These are phyloP conservation scores for Trichoderma sp. DNA, from an alignment of 2,329 filamentous ascomycete species.

Conservation along the genomic window DNA sequence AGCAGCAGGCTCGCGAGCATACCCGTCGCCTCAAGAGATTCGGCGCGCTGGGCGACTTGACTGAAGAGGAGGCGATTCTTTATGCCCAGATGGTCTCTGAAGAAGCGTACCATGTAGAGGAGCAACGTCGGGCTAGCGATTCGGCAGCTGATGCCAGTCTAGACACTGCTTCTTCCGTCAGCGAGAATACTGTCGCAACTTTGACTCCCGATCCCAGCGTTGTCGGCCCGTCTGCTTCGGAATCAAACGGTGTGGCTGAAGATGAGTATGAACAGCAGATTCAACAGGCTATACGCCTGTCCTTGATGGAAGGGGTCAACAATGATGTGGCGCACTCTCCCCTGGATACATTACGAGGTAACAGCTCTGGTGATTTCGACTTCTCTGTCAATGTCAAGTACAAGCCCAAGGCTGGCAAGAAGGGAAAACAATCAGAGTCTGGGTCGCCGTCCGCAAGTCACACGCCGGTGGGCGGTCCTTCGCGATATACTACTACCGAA, in stretches of 20 bases:
- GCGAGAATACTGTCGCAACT: slow-evolving; percentile 45
- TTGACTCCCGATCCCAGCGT: slow-evolving; percentile 56
- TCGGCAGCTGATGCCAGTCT: slow-evolving; percentile 48
- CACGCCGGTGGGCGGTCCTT: slow-evolving; percentile 33
- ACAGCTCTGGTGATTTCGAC: slow-evolving; percentile 49
- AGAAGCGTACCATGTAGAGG: slow-evolving; percentile 56
- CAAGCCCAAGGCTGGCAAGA: slow-evolving; percentile 43
- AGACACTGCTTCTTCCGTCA: slow-evolving; percentile 42
- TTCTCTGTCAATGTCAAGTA: slow-evolving; percentile 51
- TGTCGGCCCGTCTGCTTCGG: slow-evolving; percentile 28
- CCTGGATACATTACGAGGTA: slow-evolving; percentile 28
- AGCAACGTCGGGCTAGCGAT: slow-evolving; percentile 53
- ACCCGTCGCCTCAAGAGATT: slow-evolving; percentile 74
- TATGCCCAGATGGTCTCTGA: slow-evolving; percentile 67
- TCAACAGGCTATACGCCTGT: slow-evolving; percentile 61
- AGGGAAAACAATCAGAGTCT: slow-evolving; percentile 36
- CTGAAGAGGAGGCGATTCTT: slow-evolving; percentile 61
- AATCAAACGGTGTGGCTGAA: slow-evolving; percentile 34
- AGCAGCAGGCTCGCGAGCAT: slow-evolving; percentile 63
- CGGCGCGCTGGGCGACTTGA: slow-evolving; percentile 63
- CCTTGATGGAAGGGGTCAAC: slow-evolving; percentile 53
- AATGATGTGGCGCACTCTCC: slow-evolving; percentile 48
- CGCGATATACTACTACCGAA: slow-evolving; percentile 24
- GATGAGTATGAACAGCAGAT: slow-evolving; percentile 57
- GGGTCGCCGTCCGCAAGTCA: slow-evolving; percentile 38